These are phyloP conservation scores for Penicillium parvum DNA, from an alignment of 495 filamentous ascomycete genomes.

Conservation along the genomic window DNA sequence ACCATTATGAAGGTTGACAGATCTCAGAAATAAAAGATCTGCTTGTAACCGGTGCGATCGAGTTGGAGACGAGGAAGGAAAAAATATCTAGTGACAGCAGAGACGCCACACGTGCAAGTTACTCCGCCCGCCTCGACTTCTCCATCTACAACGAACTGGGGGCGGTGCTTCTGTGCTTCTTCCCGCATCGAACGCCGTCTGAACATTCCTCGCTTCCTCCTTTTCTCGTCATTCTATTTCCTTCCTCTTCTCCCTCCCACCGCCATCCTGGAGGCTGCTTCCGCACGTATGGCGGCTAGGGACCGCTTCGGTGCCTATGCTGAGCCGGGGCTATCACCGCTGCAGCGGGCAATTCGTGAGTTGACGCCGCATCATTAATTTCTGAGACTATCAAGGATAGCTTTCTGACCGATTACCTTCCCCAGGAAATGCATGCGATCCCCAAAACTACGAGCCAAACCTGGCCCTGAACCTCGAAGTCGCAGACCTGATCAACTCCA, in stretches of 20 bases:
- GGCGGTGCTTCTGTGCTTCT: conserved; percentile 14
- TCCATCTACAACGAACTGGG: conserved; percentile 18
- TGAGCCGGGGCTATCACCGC: conserved; percentile 72
- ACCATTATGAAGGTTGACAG: conserved; percentile 63
- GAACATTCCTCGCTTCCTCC: conserved; percentile 5
- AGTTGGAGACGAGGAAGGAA: conserved; percentile 2
- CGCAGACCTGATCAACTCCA: conserved; percentile 90
- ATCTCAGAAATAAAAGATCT: no score
- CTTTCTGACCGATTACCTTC: conserved; percentile 2
- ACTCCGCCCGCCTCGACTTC: conserved; percentile 20
- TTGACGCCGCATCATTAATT: conserved; percentile 6
- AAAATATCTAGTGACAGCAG: conserved; percentile 20
- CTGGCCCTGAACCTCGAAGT: conserved; percentile 96
- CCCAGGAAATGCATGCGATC: conserved; percentile 83
- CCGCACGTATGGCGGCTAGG: conserved; percentile 89
- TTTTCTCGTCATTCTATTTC: conserved; percentile 5
- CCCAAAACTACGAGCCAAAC: conserved; percentile 95
- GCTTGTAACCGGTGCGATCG: neutral
- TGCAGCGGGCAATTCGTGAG: conserved; percentile 89
- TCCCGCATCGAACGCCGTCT: conserved; percentile 6
- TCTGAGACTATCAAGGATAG: conserved; percentile 2
- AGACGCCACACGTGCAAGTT: conserved; percentile 31
- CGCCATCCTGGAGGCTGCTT: conserved; percentile 81
- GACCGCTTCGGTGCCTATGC: conserved; percentile 88
- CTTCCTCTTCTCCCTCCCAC: conserved; percentile 10